Evolutionary conservation across 1,284 basidiomycete genomes (phyloP), one percentile per base, ranked within the genome.

Genomic region (Microbotryum scabiosae): DNA sequence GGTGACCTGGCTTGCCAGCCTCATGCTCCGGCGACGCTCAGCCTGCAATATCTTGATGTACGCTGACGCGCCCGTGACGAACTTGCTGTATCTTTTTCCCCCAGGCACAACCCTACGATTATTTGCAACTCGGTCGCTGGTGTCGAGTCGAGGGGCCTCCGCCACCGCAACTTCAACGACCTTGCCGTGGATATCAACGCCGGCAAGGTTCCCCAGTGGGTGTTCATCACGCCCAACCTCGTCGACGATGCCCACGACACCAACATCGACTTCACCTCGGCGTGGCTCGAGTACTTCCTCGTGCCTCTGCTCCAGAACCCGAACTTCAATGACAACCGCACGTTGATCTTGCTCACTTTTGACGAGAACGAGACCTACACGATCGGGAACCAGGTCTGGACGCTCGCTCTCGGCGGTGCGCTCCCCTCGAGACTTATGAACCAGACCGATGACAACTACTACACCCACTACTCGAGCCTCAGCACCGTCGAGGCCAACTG

Each of bases 81-180:
- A 41, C 16, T 41, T 12, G 36, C 14, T 41, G 14, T 10, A 16
- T 79, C 73, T 82, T 82, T 65, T 77, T 79, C 51, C 78, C 82
- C 70, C 84, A 84, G 46, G 72, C 82, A 84, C 74, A 82, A 85
- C 72, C 82, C 83, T 0, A 74, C 80, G 54, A 77, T 81, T 56
- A 76, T 84, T 23, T 25, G 41, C 41, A 57, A 62, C 43, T 55
- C 52, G 6, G 43, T 62, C n/a, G 75, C 78, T 7, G 71, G 70
- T 54, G 75, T 77, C 43, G 63, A 77, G 1, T 68, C 73, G 0
- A 81, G 83, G 36, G 76, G 78, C 7, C 64, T 73, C 10, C 78
- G 80, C n/a, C 79, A 82, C 59, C 79, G 84, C 54, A 86, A 84
- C 75, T 85, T 85, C 72, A 84, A 84, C 61, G 78, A 83, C 71